Conservation (phyloP, 345 rosid genomes). For the Murraya paniculata region DNA sequence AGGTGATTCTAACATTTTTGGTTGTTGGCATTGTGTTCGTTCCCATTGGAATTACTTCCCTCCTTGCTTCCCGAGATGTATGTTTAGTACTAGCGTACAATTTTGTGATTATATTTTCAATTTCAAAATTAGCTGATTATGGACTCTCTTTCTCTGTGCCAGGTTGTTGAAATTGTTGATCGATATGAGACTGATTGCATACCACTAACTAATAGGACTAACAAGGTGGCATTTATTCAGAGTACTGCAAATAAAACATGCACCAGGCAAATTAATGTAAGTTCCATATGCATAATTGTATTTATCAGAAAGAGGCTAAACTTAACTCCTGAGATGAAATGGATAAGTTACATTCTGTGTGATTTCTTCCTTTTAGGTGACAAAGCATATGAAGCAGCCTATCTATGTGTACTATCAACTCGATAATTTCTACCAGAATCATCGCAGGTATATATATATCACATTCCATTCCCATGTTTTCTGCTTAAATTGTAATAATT, state of each 20-base stretch:
- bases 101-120: constrained; percentile 1
- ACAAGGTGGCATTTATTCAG: constrained; percentile 68
- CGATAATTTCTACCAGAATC: constrained; percentile 98
- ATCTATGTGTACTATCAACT: constrained; percentile 94
- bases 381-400: constrained; percentile 80
- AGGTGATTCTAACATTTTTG: constrained; percentile 91
- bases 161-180: constrained; percentile 92
- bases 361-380: constrained; percentile 47
- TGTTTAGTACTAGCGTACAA: constrained; percentile 13
- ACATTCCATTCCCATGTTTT: constrained; percentile 7
- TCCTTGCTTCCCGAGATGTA: constrained; percentile 90
- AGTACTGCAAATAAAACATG: constrained; percentile 46
- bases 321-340: not conserved
- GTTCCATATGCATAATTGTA: constrained; percentile 5
- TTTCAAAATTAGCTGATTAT: constrained; percentile 11
- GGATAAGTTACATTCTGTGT: constrained; percentile 1
- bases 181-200: constrained; percentile 73
- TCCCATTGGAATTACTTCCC: constrained; percentile 91
- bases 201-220: constrained; percentile 42
- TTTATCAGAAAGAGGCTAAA: not conserved
- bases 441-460: constrained; percentile 66
- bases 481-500: not conserved
- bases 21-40: constrained; percentile 87
- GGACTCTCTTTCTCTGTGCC: constrained; percentile 17
- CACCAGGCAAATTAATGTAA: constrained; percentile 50